A percentile compares a stretch with the other conserved stretches of the same genome.
These are phyloP conservation scores for Brassica rapa DNA, from an alignment of 345 rosid genomes.

Conservation along the genomic window DNA sequence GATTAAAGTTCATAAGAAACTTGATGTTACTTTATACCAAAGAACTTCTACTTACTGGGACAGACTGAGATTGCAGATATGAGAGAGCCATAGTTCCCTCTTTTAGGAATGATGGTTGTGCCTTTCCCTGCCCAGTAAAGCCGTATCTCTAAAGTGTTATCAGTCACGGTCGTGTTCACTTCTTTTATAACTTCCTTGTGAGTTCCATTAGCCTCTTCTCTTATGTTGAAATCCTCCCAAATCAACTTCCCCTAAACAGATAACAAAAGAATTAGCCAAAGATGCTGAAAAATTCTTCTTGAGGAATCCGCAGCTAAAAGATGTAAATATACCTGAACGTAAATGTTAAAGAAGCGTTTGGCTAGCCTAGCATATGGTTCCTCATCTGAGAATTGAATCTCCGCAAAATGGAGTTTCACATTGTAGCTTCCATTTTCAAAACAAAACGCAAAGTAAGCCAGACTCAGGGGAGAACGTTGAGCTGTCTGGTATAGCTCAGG, in stretches of 20 bases:
- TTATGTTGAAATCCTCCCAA: constrained; percentile 55
- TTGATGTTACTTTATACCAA: background rate
- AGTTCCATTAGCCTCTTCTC: constrained; percentile 49
- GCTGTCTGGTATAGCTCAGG: constrained; percentile 50
- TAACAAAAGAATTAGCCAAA: background rate
- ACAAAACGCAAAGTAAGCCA: constrained; percentile 67
- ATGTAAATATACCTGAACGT: constrained; percentile 34
- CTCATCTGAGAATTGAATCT: constrained; percentile 58
- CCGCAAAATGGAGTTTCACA: constrained; percentile 66
- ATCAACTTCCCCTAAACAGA: constrained; percentile 46
- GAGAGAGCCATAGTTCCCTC: constrained; percentile 64
- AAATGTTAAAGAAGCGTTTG: constrained; percentile 54
- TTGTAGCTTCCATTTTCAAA: constrained; percentile 60
- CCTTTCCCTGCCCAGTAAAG: constrained; percentile 73
- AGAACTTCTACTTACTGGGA: constrained; percentile 37
- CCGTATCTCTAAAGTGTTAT: constrained; percentile 55
- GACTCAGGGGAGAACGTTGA: constrained; percentile 59
- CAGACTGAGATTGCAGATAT: constrained; percentile 65
- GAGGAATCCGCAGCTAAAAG: background rate
- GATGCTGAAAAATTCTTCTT: background rate
- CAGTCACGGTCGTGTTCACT: constrained; percentile 43
- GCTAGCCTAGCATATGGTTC: constrained; percentile 52
- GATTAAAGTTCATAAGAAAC: background rate
- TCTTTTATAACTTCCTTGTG: constrained; percentile 38
- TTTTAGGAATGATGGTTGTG: constrained; percentile 50